Evolutionary conservation across 2,329 filamentous ascomycete genomes (phyloP).

Genomic region (Colletotrichum noveboracense): DNA sequence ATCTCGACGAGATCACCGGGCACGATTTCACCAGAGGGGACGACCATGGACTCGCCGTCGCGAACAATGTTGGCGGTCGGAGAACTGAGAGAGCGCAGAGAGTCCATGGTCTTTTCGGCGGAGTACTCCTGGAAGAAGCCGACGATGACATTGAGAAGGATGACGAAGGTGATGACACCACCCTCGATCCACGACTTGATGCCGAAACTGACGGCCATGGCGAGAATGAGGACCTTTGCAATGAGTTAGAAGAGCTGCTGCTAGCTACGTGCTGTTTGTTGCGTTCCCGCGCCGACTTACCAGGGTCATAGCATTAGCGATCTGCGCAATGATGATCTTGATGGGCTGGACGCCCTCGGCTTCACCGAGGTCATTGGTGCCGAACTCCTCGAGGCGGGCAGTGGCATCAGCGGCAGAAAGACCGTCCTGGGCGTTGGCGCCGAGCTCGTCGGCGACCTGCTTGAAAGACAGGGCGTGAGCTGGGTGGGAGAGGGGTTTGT

Average conservation of each 20-base stretch:
- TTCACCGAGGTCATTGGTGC: slow-evolving; percentile 64
- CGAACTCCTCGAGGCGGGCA: slow-evolving; percentile 58
- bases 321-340: slow-evolving; percentile 65
- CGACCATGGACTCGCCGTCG: slow-evolving; percentile 49
- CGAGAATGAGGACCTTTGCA: slow-evolving; percentile 46
- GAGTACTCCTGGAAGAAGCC: slow-evolving; percentile 60
- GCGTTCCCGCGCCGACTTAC: slow-evolving; percentile 25
- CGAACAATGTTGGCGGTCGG: slow-evolving; percentile 56
- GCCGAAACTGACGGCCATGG: slow-evolving; percentile 57
- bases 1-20: slow-evolving; percentile 63
- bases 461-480: slow-evolving; percentile 61
- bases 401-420: slow-evolving; percentile 56
- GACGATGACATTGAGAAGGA: slow-evolving; percentile 56
- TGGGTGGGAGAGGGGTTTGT: slow-evolving; percentile 55
- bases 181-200: slow-evolving; percentile 60
- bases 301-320: slow-evolving; percentile 71
- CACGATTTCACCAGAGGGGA: slow-evolving; percentile 60
- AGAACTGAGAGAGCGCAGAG: slow-evolving; percentile 51
- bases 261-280: rapidly evolving
- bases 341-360: slow-evolving; percentile 57
- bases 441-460: slow-evolving; percentile 55
- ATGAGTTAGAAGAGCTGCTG: background rate
- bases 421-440: slow-evolving; percentile 59
- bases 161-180: slow-evolving; percentile 56
- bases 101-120: slow-evolving; percentile 60